Evolutionary conservation across 257 asterid species (phyloP).

Genomic region (Lycium ferocissimum): DNA sequence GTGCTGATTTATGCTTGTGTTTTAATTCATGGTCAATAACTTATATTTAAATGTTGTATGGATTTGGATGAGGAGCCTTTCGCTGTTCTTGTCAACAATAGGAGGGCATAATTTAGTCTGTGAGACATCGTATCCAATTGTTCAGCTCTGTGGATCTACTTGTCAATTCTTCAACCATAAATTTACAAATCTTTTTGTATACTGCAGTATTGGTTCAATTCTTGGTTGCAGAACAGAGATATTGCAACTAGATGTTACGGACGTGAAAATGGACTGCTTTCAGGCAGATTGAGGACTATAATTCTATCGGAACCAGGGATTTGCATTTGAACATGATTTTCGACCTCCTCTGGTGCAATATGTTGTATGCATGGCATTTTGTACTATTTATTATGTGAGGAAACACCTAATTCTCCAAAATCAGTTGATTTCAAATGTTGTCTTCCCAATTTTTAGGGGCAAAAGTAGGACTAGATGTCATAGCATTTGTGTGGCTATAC

Average conservation of each 20-base stretch:
- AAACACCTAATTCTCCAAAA: neutral
- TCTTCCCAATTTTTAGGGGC: neutral
- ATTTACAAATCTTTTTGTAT: constrained; percentile 19
- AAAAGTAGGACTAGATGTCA: neutral
- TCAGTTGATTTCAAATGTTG: neutral
- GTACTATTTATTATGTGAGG: neutral
- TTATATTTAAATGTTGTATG: neutral
- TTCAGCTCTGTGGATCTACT: neutral
- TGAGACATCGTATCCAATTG: neutral
- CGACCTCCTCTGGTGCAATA: neutral
- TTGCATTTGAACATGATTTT: constrained; percentile 2
- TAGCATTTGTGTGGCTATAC: neutral
- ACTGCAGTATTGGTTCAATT: constrained; percentile 84
- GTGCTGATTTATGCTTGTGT: neutral
- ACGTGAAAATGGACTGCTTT: constrained; percentile 97
- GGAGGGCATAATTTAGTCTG: neutral
- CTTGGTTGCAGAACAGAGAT: constrained; percentile 96
- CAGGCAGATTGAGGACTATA: constrained; percentile 34
- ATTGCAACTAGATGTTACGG: constrained; percentile 93
- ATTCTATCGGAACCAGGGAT: neutral
- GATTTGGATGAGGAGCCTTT: neutral
- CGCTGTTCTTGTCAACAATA: neutral
- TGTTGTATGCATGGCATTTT: neutral
- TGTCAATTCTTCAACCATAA: neutral
- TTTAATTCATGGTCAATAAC: neutral